Base-by-base conservation (phyloP, 2,329 filamentous ascomycete species). In the Ophiostoma angusticollis region DNA sequence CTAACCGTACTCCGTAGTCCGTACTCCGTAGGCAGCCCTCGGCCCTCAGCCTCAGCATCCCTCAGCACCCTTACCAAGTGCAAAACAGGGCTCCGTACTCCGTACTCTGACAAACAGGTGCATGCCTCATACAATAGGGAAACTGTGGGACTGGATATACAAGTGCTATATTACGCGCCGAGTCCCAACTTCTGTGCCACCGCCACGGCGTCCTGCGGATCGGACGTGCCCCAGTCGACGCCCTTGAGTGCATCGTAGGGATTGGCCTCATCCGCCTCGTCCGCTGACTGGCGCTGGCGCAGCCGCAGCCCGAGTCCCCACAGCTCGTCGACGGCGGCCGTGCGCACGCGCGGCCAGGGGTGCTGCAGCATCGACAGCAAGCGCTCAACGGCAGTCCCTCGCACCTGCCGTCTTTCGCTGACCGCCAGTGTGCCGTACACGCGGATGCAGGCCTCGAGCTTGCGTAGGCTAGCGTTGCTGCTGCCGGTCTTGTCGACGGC, bases 401-500 rank as follows among this genome's bases (percentile, higher is more conserved):
- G 1, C 62, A 61, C 18, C 55, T n/a, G 57, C 54, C 41, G 51
- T 53, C 37, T 35, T 43, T 29, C 18, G 9, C 21, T 19, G 9
- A 28, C 56, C 55, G 75, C 74, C 19, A 94, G 60, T 1, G 75
- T 76, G 3, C 78, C 73, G 58, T 95, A 96, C 11, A 91, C 72
- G 51, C 79, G 80, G 44, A 93, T 64, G 17, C 83, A 84, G 1
- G 84, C 81, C 54, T 84, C 74, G 1, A 96, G 67, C 56, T 91
- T 89, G 36, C 78, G 73, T 31, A 94, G 73, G 54, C 84, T 91
- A 16, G 80, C 76, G 1, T 80, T 82, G 59, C 87, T 89, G 54
- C 84, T 91, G 16, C 80, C 76, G 1, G 80, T 82, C 59, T 87
- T 89, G 63, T 82, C 87, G 46, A 87, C 82, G 1, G 82, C 72